Evolutionary conservation across 345 rosid species (phyloP), one percentile per base, ranked within the genome.

Genomic region (Firmiana major): DNA sequence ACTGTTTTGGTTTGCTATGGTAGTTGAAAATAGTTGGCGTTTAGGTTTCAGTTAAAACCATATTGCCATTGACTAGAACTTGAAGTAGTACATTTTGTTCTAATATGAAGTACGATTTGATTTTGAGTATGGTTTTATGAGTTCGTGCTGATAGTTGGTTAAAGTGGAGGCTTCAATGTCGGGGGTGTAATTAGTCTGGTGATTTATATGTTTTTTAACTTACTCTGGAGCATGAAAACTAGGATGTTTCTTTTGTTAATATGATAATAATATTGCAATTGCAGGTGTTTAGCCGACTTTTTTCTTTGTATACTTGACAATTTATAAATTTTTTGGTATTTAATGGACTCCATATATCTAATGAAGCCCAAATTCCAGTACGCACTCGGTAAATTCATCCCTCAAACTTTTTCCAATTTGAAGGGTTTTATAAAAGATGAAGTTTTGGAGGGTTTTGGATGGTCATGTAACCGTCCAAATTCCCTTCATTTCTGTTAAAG

Each of bases 21-120:
- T 63, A 49, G 54, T 24, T 71, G 71, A 73, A 24, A 16, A 55
- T 66, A 6, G 71, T 51, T 22, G 54, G 62, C 24, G 15, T 5
- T 31, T 28, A 13, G 57, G 3, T 58, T 79, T 69, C 76, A 36
- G 55, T 69, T 17, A 0, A 43, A 31, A 51, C 60, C 7, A 45
- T 67, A 16, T 40, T 51, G n/a, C 48, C 74, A 73, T 82, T 78
- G 74, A 71, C 73, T 21, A 43, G 63, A 57, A 60, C 43, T 34
- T 76, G 63, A 65, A 48, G 16, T 34, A 9, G 58, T 76, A 31
- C 34, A 51, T 60, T 64, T 36, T 46, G 43, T 59, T 67, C 38
- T 12, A 10, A 43, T 45, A 22, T n/a, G 24, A 42, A 53, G 17
- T 6, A 19, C 16, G 57, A 16, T 64, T 17, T 43, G 15, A 40